phyloP scores from a whole-genome alignment of 257 asterid genomes.

The Gynochthodes officinalis region DNA sequence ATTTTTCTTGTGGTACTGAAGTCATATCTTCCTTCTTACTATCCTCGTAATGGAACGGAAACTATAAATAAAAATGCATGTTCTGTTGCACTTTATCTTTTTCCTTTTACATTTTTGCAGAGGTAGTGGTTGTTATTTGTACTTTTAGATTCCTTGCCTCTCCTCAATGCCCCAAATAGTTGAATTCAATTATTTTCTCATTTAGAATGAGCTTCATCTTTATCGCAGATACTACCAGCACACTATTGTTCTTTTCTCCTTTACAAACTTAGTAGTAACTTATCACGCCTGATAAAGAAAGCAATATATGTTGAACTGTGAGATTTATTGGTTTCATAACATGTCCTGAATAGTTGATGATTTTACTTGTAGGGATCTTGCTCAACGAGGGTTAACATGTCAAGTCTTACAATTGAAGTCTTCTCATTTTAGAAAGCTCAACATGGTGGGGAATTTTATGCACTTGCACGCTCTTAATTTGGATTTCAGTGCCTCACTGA shows the following conservation, averaged over 20 bases:
- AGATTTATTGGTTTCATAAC: not conserved
- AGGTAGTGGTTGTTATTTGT: not conserved
- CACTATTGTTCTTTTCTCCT: not conserved
- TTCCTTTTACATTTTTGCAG: not conserved
- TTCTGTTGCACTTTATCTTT: not conserved
- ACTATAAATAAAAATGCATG: not conserved
- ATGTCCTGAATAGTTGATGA: not conserved
- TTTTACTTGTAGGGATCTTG: conserved; percentile 64
- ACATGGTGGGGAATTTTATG: conserved; percentile 62
- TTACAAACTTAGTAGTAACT: not conserved
- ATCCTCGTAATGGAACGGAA: not conserved
- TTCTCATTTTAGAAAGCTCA: conserved; percentile 82
- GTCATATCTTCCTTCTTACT: not conserved
- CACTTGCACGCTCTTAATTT: conserved; percentile 66
- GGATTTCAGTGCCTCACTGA: conserved; percentile 83
- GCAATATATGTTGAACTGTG: not conserved
- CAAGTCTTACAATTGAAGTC: conserved; percentile 63
- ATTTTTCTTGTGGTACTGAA: not conserved
- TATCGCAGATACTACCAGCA: not conserved
- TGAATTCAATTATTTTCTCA: not conserved
- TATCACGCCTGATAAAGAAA: not conserved
- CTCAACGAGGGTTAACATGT: conserved; percentile 76
- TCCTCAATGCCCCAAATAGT: not conserved
- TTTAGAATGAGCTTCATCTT: not conserved
- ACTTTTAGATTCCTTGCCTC: not conserved